Evolutionary conservation across 2,329 filamentous ascomycete genomes (phyloP).

Genomic region (Myriangium duriaei): DNA sequence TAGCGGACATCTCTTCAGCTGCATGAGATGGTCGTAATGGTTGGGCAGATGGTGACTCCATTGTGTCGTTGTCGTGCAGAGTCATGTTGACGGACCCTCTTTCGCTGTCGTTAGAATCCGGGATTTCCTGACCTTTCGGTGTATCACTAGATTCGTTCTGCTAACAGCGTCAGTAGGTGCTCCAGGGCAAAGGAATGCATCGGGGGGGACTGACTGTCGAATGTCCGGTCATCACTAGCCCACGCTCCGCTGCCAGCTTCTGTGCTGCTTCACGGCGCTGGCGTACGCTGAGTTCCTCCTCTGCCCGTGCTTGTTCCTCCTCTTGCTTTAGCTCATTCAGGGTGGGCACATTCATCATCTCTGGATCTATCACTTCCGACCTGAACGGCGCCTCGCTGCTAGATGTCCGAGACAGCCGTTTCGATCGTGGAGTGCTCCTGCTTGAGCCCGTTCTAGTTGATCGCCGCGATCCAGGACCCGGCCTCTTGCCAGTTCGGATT

Average conservation of each 20-base stretch:
- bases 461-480: conserved; percentile 36
- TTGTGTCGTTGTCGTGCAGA: conserved; percentile 2
- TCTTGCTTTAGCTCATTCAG: conserved; percentile 45
- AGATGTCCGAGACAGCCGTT: conserved; percentile 6
- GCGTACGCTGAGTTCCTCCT: conserved; percentile 45
- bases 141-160: no score
- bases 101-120: conserved; percentile 2
- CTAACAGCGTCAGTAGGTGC: no score
- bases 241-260: conserved; percentile 41
- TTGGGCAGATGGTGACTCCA: conserved; percentile 2
- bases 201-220: no score
- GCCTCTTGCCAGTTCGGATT: conserved; percentile 29
- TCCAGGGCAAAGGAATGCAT: no score
- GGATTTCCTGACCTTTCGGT: no score
- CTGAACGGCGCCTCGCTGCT: conserved; percentile 8
- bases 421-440: conserved; percentile 6
- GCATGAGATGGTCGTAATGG: neutral
- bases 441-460: conserved; percentile 28
- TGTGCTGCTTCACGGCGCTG: conserved; percentile 43
- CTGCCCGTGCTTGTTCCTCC: conserved; percentile 39
- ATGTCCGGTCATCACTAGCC: conserved; percentile 24
- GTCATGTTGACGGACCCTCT: neutral
- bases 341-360: conserved; percentile 27
- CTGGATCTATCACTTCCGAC: conserved; percentile 8
- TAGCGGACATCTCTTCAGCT: neutral